These are phyloP conservation scores for Lagenidium giganteum DNA, from an alignment of 352 stramenopile species.

Conservation along the genomic window DNA sequence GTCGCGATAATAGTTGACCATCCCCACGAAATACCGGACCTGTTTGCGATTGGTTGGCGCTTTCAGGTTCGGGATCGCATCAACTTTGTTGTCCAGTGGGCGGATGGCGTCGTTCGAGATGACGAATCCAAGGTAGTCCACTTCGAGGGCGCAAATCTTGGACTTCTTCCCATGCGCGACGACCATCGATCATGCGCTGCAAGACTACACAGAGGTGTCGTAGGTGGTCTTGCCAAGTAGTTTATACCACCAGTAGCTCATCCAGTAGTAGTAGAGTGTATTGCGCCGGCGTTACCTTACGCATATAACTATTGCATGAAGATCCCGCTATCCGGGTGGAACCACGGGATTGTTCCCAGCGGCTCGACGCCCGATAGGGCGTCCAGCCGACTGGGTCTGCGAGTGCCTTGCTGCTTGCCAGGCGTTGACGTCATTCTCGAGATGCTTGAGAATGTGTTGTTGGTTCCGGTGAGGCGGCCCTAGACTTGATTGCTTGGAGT, in stretches of 20 bases:
- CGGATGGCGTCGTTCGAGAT: constrained; percentile 1
- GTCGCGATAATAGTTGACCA: constrained; percentile 27
- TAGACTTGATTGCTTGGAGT: too few relatives aligned
- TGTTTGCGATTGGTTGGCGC: not conserved
- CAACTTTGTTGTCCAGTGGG: constrained; percentile 4
- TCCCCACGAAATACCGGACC: constrained; percentile 1
- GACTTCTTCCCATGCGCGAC: constrained; percentile 14
- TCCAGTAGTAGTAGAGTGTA: too few relatives aligned
- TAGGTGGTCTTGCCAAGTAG: constrained; percentile 1
- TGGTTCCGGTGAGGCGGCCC: too few relatives aligned
- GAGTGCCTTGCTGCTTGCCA: too few relatives aligned
- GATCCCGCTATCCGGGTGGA: too few relatives aligned
- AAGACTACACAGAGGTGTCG: not conserved
- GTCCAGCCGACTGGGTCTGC: too few relatives aligned
- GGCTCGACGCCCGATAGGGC: too few relatives aligned
- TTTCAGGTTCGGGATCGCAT: constrained; percentile 2
- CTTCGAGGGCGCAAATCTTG: constrained; percentile 7
- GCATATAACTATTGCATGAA: too few relatives aligned
- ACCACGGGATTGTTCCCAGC: too few relatives aligned
- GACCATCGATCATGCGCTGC: not conserved
- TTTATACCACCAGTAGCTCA: constrained; percentile 2
- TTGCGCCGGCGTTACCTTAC: too few relatives aligned
- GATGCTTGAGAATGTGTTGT: too few relatives aligned
- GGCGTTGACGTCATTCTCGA: too few relatives aligned
- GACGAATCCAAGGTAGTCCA: constrained; percentile 12